phyloP scores from a whole-genome alignment of 352 stramenopile genomes.

The Globisporangium ultimum region DNA sequence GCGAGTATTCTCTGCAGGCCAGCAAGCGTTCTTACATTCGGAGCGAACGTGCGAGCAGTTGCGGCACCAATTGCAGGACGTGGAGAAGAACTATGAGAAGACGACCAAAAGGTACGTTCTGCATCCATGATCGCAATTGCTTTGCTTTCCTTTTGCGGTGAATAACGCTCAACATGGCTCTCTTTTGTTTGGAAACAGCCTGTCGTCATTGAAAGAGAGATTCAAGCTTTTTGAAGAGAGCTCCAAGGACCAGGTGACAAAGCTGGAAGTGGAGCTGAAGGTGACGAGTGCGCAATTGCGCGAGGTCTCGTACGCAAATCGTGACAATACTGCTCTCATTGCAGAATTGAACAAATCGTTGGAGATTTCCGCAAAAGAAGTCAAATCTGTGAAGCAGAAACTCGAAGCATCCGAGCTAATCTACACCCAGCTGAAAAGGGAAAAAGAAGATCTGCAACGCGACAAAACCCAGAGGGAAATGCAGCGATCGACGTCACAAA shows the following conservation, averaged over 20 bases:
- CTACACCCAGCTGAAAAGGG: conserved; percentile 34
- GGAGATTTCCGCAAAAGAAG: conserved; percentile 44
- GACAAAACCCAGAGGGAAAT: conserved; percentile 54
- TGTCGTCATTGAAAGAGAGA: conserved; percentile 57
- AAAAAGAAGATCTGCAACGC: conserved; percentile 59
- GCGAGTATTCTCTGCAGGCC: conserved; percentile 67
- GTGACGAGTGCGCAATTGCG: conserved; percentile 63
- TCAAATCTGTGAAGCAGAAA: conserved; percentile 27
- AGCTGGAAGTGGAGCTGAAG: conserved; percentile 80
- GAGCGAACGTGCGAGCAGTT: conserved; percentile 71
- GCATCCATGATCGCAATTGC: not conserved
- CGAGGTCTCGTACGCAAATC: conserved; percentile 73
- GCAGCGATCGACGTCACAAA: conserved; percentile 50
- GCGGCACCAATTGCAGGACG: conserved; percentile 54
- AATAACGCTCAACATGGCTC: not conserved
- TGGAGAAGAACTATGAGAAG: conserved; percentile 78
- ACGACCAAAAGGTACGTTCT: conserved; percentile 58
- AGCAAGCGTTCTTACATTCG: conserved; percentile 74
- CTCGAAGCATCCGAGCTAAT: conserved; percentile 41
- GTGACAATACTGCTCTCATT: conserved; percentile 64
- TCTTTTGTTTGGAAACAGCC: conserved; percentile 21
- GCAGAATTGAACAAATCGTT: conserved; percentile 57
- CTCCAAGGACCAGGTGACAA: conserved; percentile 76
- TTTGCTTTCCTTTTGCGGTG: not conserved
- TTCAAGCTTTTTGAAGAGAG: conserved; percentile 78